A percentile compares a stretch with the other conserved stretches of the same genome.
phyloP scores from a whole-genome alignment of 2,329 filamentous ascomycete genomes.

The Diplodia scrobiculata region DNA sequence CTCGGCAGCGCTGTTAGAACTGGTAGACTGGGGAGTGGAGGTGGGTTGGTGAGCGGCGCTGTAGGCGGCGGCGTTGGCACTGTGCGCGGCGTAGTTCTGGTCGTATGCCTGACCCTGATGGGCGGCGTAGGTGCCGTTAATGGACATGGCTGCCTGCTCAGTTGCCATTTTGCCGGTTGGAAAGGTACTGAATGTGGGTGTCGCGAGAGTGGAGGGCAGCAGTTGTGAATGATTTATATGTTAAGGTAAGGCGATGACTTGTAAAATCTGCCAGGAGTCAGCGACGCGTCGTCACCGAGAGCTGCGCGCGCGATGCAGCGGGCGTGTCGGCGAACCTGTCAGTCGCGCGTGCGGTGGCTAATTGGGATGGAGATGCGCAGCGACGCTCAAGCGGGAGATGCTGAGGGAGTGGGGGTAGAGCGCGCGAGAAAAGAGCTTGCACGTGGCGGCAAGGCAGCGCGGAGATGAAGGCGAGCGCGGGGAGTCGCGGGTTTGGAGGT shows the following conservation, averaged over 20 bases:
- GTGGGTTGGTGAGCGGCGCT: conserved; percentile 38
- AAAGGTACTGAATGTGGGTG: neutral
- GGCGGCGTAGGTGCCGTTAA: conserved; percentile 54
- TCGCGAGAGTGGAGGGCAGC: conserved; percentile 20
- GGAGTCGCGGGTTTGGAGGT: conserved; percentile 10
- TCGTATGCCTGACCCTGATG: conserved; percentile 47
- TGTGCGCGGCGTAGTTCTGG: conserved; percentile 39
- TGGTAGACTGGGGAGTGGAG: conserved; percentile 31
- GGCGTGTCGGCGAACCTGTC: conserved; percentile 15
- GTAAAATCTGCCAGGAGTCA: conserved; percentile 4
- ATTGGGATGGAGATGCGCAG: conserved; percentile 11
- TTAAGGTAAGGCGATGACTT: conserved; percentile 4
- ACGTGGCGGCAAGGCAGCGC: conserved; percentile 4
- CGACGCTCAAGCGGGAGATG: conserved; percentile 1
- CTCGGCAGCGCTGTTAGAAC: conserved; percentile 38
- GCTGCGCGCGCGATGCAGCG: conserved; percentile 15
- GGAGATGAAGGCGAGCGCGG: conserved; percentile 16
- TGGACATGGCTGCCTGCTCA: conserved; percentile 44
- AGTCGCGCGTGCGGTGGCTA: conserved; percentile 25
- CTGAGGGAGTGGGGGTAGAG: neutral
- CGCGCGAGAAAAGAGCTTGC: conserved; percentile 10
- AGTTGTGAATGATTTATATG: neutral
- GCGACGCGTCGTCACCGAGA: conserved; percentile 17
- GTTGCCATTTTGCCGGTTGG: conserved; percentile 42
- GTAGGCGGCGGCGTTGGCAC: conserved; percentile 34